A percentile compares a stretch with the other conserved stretches of the same genome.
phyloP scores from a whole-genome alignment of 345 rosid species.

The Isatis tinctoria region DNA sequence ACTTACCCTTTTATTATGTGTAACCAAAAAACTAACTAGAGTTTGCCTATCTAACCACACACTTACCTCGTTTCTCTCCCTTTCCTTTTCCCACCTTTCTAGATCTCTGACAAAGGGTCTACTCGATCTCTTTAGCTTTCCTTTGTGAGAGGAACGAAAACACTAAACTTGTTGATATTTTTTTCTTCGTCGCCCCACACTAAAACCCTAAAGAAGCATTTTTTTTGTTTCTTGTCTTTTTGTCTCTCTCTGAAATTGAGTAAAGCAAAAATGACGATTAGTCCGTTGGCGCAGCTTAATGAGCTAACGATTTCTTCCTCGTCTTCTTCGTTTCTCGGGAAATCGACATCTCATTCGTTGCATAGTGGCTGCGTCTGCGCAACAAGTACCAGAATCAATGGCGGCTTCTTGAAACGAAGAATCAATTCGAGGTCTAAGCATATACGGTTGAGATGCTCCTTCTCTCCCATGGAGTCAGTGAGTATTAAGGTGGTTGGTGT shows the following conservation, averaged over 20 bases:
- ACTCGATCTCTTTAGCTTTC: conserved; percentile 15
- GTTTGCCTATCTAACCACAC: too few relatives aligned
- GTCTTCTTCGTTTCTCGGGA: conserved; percentile 30
- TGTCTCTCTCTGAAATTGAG: not conserved
- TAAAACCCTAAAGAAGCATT: conserved; percentile 29
- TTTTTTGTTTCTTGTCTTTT: conserved; percentile 8
- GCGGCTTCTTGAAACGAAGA: conserved; percentile 32
- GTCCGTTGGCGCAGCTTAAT: conserved; percentile 52
- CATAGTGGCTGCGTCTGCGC: conserved; percentile 22
- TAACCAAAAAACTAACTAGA: too few relatives aligned
- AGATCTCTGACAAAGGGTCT: conserved; percentile 24
- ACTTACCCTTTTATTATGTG: too few relatives aligned
- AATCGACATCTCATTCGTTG: conserved; percentile 26
- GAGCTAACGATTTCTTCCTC: conserved; percentile 42
- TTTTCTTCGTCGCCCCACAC: conserved; percentile 9
- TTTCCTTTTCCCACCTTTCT: too few relatives aligned
- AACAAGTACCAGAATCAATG: conserved; percentile 17
- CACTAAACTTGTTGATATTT: conserved; percentile 19
- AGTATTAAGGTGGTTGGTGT: conserved; percentile 93
- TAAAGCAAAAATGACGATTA: conserved; percentile 41
- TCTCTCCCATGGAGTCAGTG: conserved; percentile 69
- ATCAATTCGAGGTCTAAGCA: conserved; percentile 20
- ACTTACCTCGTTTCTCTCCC: too few relatives aligned
- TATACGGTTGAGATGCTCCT: conserved; percentile 53
- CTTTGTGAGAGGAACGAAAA: not conserved